phyloP scores from a whole-genome alignment of 208 protist genomes.

The Hexamita inflata region DNA sequence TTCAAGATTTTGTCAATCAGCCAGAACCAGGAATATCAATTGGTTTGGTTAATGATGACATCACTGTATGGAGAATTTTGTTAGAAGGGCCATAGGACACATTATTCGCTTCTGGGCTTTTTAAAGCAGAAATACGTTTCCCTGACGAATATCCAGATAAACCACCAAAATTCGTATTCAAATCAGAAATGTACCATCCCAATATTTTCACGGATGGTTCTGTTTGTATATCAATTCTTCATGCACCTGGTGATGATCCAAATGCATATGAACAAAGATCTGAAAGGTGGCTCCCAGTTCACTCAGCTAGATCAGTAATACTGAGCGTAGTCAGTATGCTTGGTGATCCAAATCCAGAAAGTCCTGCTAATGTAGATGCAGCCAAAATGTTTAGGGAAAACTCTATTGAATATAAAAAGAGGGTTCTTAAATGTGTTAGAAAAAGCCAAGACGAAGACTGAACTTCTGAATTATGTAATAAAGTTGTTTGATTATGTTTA shows the following conservation, averaged over 20 bases:
- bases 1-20: not conserved
- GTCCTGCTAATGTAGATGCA: conserved; percentile 66
- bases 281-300: conserved; percentile 54
- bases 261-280: conserved; percentile 6
- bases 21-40: conserved; percentile 22
- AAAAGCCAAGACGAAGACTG: too few species aligned
- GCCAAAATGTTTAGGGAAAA: conserved; percentile 44
- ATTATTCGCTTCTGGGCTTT: conserved; percentile 21
- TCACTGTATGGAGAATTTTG: not conserved
- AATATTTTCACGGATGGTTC: conserved; percentile 67
- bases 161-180: not conserved
- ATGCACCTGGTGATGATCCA: conserved; percentile 52
- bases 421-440: conserved; percentile 1
- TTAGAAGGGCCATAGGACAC: conserved; percentile 4
- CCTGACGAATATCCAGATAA: conserved; percentile 2
- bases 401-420: not conserved
- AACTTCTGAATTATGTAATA: too few species aligned
- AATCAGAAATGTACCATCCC: conserved; percentile 22
- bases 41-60: not conserved
- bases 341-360: conserved; percentile 60
- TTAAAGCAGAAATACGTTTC: conserved; percentile 7
- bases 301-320: conserved; percentile 62
- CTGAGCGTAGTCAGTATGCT: conserved; percentile 63
- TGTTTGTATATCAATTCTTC: conserved; percentile 93
- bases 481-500: too few species aligned